Base-by-base conservation (phyloP, 306 rosid genomes). In the Echinosophora koreensis region DNA sequence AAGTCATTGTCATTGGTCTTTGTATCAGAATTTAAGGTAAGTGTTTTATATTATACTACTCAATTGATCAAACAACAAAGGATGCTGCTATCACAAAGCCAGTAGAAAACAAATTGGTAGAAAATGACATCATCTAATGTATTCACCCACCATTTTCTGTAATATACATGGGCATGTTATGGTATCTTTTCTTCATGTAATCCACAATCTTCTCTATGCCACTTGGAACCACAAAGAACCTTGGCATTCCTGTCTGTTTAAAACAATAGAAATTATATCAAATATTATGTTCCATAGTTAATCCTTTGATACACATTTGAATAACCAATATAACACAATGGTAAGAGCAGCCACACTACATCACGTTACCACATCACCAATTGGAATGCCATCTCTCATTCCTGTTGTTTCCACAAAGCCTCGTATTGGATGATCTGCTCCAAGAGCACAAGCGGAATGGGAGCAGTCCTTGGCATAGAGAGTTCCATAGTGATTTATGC, bases 81-180 rank as follows among this genome's bases (percentile, higher is more conserved):
- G n/a, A n/a, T n/a, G n/a, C n/a, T n/a, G n/a, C n/a, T n/a, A n/a
- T n/a, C n/a, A n/a, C n/a, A n/a, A 37, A 1, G 22, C 18, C 17
- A 17, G 7, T 41, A 17, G 18, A 16, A 35, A 64, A 51, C 41
- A 52, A 35, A 22, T 3, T 3, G 13, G 13, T 5, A 41, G 44
- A 47, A 59, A 63, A 30, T 32, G 55, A 41, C 13, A 76, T 16
- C 69, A 77, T 22, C 2, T 70, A 12, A 39, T 59, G 69, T 27
- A 52, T 34, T 28, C 55, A 63, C 85, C n/a, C 5, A 89, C 97
- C 97, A 28, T 89, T 91, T 86, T 91, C 97, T 8, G 91, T 89
- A 5, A 91, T 84, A 80, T 82, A 83, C 80, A 86, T 82, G 71
- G 90, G 89, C 34, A 72, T 73, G 80, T 85, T 84, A 35, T 81